Evolutionary conservation across 2,329 filamentous ascomycete genomes (phyloP).

Genomic region (Pseudocercospora crystallina): DNA sequence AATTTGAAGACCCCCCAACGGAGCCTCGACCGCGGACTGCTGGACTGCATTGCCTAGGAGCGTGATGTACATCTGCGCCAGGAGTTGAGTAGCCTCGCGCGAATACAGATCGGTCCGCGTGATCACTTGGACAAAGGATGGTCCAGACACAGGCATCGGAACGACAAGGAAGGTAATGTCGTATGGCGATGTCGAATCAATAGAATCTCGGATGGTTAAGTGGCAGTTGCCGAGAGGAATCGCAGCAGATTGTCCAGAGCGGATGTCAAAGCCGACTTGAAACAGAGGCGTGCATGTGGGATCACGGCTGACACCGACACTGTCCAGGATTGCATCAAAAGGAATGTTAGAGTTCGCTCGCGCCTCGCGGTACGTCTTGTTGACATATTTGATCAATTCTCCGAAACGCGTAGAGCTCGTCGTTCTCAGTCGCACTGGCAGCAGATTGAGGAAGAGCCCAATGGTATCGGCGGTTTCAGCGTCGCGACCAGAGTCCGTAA

Average conservation of each 20-base stretch:
- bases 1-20: conserved; percentile 8
- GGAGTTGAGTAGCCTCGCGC: conserved; percentile 14
- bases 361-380: conserved; percentile 20
- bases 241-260: conserved; percentile 10
- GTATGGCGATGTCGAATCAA: conserved; percentile 13
- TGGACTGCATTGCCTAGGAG: conserved; percentile 12
- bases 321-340: conserved; percentile 37
- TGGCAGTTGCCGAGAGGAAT: conserved; percentile 18
- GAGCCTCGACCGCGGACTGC: not conserved
- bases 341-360: conserved; percentile 33
- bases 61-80: conserved; percentile 16
- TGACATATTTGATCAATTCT: conserved; percentile 12
- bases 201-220: conserved; percentile 6
- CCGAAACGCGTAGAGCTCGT: conserved; percentile 1
- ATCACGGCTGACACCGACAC: conserved; percentile 26
- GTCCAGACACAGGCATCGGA: conserved; percentile 15
- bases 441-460: conserved; percentile 42
- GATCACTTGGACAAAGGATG: conserved; percentile 17
- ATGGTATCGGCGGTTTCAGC: conserved; percentile 29
- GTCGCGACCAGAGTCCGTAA: conserved; percentile 43
- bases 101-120: conserved; percentile 19
- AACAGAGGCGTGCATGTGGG: conserved; percentile 37
- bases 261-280: conserved; percentile 37
- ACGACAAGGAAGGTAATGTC: conserved; percentile 19
- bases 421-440: conserved; percentile 37